These are phyloP conservation scores for Toxicodendron radicans DNA, from an alignment of 345 rosid genomes.

Conservation along the genomic window DNA sequence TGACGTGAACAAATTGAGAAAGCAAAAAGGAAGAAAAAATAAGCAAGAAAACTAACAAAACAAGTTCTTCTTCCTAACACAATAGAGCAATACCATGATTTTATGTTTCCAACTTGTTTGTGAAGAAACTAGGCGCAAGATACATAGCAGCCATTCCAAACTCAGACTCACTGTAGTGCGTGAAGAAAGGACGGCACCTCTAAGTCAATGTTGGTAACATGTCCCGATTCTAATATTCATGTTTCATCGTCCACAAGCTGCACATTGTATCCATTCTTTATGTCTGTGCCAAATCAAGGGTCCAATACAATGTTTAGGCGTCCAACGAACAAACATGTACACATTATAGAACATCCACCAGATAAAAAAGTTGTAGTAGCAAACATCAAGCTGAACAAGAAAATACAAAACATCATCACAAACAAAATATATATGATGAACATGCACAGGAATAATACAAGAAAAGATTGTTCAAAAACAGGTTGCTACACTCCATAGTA, in stretches of 20 bases:
- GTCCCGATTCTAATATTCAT: slow-evolving; percentile 25
- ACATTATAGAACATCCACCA: slow-evolving; percentile 5
- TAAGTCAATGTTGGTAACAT: background rate
- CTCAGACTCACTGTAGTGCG: background rate
- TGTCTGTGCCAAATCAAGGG: slow-evolving; percentile 44
- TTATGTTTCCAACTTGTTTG: slow-evolving; percentile 11
- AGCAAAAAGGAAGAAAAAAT: slow-evolving; percentile 3
- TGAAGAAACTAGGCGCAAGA: slow-evolving; percentile 8
- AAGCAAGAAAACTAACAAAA: slow-evolving; percentile 4
- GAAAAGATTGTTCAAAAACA: background rate
- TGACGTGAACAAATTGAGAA: no score
- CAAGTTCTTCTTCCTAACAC: slow-evolving; percentile 15
- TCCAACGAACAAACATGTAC: slow-evolving; percentile 18
- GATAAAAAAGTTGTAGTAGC: slow-evolving; percentile 7
- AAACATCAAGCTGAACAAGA: slow-evolving; percentile 18
- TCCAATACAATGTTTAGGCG: slow-evolving; percentile 13
- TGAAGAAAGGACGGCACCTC: background rate
- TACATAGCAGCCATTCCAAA: background rate
- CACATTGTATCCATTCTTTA: slow-evolving; percentile 54
- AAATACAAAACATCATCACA: background rate
- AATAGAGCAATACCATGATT: slow-evolving; percentile 20
- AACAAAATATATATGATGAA: background rate
- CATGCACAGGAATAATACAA: background rate
- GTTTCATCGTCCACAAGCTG: slow-evolving; percentile 61
- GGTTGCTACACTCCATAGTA: background rate